Evolutionary conservation across 2,329 filamentous ascomycete genomes (phyloP).

Genomic region (Colletotrichum graminicola): DNA sequence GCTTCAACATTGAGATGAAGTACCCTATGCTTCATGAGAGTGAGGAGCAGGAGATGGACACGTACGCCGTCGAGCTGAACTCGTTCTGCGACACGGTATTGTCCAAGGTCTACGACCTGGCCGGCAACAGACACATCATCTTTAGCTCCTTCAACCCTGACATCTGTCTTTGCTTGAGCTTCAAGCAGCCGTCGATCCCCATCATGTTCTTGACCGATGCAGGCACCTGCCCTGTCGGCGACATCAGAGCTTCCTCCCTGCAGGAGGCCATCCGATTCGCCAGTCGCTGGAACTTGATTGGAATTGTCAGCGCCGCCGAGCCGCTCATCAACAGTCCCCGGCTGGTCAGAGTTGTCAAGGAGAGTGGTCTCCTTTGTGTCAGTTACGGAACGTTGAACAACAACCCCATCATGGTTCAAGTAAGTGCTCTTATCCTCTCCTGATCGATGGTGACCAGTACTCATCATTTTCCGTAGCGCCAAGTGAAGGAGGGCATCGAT

Average conservation of each 20-base stretch:
- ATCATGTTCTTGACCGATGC: conserved; percentile 95
- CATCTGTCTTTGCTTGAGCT: conserved; percentile 91
- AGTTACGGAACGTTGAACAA: conserved; percentile 96
- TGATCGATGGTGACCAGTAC: not conserved
- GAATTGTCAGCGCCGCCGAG: conserved; percentile 89
- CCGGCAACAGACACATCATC: conserved; percentile 87
- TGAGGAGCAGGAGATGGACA: conserved; percentile 96
- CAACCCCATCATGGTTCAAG: conserved; percentile 85
- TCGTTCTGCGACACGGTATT: conserved; percentile 96
- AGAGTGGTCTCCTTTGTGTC: conserved; percentile 92
- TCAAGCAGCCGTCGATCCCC: conserved; percentile 97
- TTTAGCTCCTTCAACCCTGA: conserved; percentile 99
- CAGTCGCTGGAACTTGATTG: conserved; percentile 92
- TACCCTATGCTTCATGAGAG: conserved; percentile 98
- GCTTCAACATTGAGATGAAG: conserved; percentile 99
- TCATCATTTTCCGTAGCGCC: conserved; percentile 65
- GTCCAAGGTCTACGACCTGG: conserved; percentile 88
- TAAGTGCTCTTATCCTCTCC: conserved; percentile 58
- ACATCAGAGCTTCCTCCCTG: conserved; percentile 89
- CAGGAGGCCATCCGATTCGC: conserved; percentile 98
- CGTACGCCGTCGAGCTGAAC: conserved; percentile 95
- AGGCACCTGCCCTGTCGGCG: conserved; percentile 83
- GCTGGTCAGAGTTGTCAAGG: conserved; percentile 92
- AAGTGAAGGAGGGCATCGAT: conserved; percentile 96
- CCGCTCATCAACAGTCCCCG: conserved; percentile 90